A percentile compares a stretch with the other conserved stretches of the same genome.
Conservation (phyloP, 805 yeast species). For the Blastobotrys parvus region DNA sequence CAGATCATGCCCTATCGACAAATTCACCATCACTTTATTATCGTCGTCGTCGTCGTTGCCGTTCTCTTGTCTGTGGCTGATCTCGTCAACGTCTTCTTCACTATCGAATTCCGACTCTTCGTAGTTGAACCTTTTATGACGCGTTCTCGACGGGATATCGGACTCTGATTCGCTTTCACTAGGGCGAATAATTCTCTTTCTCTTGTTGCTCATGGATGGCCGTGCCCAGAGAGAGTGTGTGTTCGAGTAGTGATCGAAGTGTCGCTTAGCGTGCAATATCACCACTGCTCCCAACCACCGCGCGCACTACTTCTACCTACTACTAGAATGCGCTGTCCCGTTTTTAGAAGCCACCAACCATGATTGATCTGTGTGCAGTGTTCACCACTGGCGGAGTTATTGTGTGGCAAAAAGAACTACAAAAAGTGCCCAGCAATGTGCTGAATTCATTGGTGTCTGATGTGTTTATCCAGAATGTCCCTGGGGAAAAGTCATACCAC, state of each 20-base stretch:
- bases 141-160: not conserved
- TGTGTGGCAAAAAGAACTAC: constrained; percentile 38
- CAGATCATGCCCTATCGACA: not conserved
- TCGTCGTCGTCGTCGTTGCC: constrained; percentile 7
- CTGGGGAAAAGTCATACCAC: constrained; percentile 26
- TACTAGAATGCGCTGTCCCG: too few species aligned
- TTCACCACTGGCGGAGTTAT: constrained; percentile 48
- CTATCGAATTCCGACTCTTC: constrained; percentile 11
- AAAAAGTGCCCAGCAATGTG: constrained; percentile 32
- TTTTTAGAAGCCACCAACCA: too few species aligned
- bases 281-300: too few species aligned
- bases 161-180: not conserved
- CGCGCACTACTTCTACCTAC: too few species aligned
- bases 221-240: too few species aligned
- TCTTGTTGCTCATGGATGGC: not conserved
- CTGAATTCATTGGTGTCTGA: constrained; percentile 43
- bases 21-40: not conserved
- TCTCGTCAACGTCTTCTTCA: not conserved
- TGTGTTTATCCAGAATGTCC: constrained; percentile 35
- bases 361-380: constrained; percentile 37
- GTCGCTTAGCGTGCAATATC: too few species aligned
- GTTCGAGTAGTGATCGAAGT: too few species aligned
- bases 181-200: not conserved
- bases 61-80: not conserved
- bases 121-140: constrained; percentile 8